Base-by-base conservation (phyloP, 1,284 basidiomycete species). In the Schizophyllum commune region DNA sequence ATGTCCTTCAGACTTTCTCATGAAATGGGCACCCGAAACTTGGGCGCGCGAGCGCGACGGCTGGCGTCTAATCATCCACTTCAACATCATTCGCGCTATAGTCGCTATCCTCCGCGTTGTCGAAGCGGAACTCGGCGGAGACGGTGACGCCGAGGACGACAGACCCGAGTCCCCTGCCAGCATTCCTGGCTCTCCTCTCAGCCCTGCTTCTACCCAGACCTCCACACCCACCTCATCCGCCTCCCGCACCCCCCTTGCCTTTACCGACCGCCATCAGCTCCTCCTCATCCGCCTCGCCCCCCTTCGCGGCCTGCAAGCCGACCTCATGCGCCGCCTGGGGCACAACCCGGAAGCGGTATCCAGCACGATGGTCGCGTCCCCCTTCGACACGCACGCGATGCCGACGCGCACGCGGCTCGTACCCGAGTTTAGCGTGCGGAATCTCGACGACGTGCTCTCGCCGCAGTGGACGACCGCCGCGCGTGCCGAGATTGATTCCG, bases 41-140 rank as follows among this genome's bases (percentile, higher is more conserved):
- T 80, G 77, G 78, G 72, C 77, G 61, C 68, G 68, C 58, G 78
- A 81, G 63, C 79, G 80, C 9, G 66, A 74, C 55, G 74, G 75
- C 63, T 81, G 79, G 80, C 77, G 79, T 20, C 71, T 76, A 5
- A 79, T 80, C 53, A 75, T 81, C 57, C 83, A 77, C 65, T 75
- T 83, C 52, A 83, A 82, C 65, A 68, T 82, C 32, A 75, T 82
- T 11, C 77, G 77, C 47, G 77, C 77, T 19, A 76, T 81, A 59
- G 76, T 75, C 56, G 74, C 75, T 52, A 79, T 82, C 34, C 73
- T 80, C 32, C 72, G 73, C 52, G 73, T 78, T 58, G 68, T 83
- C 56, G 75, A 79, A 61, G 69, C 73, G 27, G 79, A 81, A 60
- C 71, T 81, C 64, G 76, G 74, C 63, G 74, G 75, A 6, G 75